Conservation (phyloP, 1,284 basidiomycete species). For the Peniophora sp. region DNA sequence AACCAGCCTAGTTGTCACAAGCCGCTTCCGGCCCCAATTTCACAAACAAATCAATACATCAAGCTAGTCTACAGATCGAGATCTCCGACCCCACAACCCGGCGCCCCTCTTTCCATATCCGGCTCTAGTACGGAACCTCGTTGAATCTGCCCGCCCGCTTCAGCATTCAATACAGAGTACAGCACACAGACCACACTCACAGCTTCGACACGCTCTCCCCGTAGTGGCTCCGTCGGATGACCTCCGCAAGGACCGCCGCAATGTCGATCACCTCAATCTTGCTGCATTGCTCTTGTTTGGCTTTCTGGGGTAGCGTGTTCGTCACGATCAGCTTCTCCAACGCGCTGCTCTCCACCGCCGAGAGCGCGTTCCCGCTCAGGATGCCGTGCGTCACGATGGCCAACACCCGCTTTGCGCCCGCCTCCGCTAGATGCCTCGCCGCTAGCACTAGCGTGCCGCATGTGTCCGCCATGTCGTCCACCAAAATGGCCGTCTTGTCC, state of each 20-base stretch:
- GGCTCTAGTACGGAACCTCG: slow-evolving; percentile 72
- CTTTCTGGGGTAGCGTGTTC: slow-evolving; percentile 91
- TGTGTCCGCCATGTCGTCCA: slow-evolving; percentile 99
- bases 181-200: neutral
- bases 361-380: slow-evolving; percentile 82
- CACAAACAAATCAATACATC: neutral
- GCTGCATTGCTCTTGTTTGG: slow-evolving; percentile 67
- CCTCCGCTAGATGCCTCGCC: slow-evolving; percentile 83
- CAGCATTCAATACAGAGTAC: neutral
- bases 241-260: slow-evolving; percentile 92
- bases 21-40: neutral
- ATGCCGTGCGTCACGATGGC: slow-evolving; percentile 99
- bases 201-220: slow-evolving; percentile 79
- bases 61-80: neutral
- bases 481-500: slow-evolving; percentile 94
- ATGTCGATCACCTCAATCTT: slow-evolving; percentile 98
- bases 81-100: neutral
- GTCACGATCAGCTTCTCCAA: slow-evolving; percentile 97
- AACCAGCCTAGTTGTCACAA: too few species aligned
- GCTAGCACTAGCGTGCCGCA: slow-evolving; percentile 96
- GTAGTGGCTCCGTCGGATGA: slow-evolving; percentile 87
- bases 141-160: slow-evolving; percentile 40
- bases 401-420: slow-evolving; percentile 81
- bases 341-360: slow-evolving; percentile 60
- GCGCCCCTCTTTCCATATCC: neutral